These are phyloP conservation scores for Petunia hybrid DNA, from an alignment of 305 asterid genomes.

Conservation along the genomic window DNA sequence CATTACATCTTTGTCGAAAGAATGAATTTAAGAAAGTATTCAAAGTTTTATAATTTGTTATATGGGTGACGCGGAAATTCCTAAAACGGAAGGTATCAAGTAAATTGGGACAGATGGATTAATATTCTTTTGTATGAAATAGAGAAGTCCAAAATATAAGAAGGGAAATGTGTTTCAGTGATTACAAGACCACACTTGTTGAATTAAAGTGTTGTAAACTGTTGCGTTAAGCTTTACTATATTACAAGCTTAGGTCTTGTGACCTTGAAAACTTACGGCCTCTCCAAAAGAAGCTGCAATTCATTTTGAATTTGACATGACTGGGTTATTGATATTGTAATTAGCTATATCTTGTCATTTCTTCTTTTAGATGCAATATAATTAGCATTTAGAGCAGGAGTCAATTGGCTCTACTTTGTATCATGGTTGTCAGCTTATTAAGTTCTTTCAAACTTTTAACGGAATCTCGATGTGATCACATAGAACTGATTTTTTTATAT, in stretches of 20 bases:
- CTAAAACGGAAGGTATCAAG: not conserved
- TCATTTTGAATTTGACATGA: not conserved
- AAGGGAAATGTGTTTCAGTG: not conserved
- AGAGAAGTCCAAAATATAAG: not conserved
- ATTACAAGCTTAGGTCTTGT: not conserved
- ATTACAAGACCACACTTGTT: not conserved
- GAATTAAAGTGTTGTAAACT: not conserved
- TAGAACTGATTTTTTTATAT: not conserved
- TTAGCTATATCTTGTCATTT: not conserved
- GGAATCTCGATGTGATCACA: not conserved
- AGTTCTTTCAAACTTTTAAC: not conserved
- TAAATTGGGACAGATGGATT: not conserved
- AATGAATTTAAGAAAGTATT: not conserved
- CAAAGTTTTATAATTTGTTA: not conserved
- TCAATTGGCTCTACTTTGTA: constrained; percentile 17
- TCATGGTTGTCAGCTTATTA: constrained; percentile 14
- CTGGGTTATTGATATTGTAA: not conserved
- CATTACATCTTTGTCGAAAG: not conserved
- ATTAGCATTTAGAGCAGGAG: not conserved
- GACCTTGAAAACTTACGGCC: not conserved
- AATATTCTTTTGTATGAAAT: not conserved
- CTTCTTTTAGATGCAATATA: not conserved
- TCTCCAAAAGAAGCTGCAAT: not conserved
- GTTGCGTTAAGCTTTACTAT: not conserved
- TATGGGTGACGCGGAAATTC: no score